phyloP scores from a whole-genome alignment of 495 filamentous ascomycete genomes.

The Delitschia confertaspora region DNA sequence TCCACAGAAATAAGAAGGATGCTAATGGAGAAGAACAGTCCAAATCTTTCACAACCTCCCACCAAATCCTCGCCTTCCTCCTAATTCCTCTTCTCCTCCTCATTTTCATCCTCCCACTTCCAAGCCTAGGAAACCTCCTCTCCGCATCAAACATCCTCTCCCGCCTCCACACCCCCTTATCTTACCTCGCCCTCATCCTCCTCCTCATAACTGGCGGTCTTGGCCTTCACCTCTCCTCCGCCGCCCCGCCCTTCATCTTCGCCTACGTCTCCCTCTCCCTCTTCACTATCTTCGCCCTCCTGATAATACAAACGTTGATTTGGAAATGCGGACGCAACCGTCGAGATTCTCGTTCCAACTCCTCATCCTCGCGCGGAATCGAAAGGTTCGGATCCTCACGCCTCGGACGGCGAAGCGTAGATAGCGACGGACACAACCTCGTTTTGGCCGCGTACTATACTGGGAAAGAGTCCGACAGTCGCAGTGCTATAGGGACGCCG shows the following conservation, averaged over 20 bases:
- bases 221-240: slow-evolving; percentile 18
- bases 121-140: slow-evolving; percentile 4
- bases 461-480: background rate
- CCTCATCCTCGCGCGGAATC: no score
- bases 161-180: slow-evolving; percentile 14
- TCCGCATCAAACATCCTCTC: slow-evolving; percentile 7
- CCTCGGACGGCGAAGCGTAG: background rate
- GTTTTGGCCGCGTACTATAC: slow-evolving; percentile 4
- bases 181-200: slow-evolving; percentile 9
- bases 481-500: no score
- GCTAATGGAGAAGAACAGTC: slow-evolving; percentile 7
- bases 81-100: slow-evolving; percentile 14
- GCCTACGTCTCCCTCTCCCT: slow-evolving; percentile 17
- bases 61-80: slow-evolving; percentile 24
- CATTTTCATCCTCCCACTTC: slow-evolving; percentile 14
- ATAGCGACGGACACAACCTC: slow-evolving; percentile 15
- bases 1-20: background rate
- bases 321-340: slow-evolving; percentile 9
- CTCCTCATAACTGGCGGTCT: slow-evolving; percentile 21
- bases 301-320: slow-evolving; percentile 17
- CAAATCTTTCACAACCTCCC: slow-evolving; percentile 18
- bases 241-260: slow-evolving; percentile 4
- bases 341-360: no score
- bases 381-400: no score
- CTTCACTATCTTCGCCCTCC: slow-evolving; percentile 8